Percentiles rank a stretch among this genome's conserved stretches.
phyloP scores from a whole-genome alignment of 1,139 yeast species.

The Sugiyamaella pinicola region DNA sequence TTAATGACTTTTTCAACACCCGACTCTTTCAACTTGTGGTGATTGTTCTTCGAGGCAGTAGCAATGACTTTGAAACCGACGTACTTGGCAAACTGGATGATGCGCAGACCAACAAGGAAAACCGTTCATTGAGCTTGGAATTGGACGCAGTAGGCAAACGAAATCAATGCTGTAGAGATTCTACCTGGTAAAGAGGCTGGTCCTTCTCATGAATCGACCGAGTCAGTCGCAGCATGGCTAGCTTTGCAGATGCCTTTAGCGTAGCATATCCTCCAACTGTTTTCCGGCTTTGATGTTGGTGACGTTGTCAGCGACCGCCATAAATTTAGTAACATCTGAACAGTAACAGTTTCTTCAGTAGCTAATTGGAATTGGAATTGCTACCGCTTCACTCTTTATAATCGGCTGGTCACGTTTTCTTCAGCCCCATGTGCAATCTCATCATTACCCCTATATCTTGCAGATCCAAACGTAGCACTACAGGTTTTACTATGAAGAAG shows the following conservation, averaged over 20 bases:
- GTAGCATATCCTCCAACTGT: too few relatives aligned
- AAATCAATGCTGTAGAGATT: constrained; percentile 30
- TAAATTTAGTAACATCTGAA: constrained; percentile 55
- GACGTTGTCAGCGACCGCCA: constrained; percentile 59
- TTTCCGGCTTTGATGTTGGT: constrained; percentile 57
- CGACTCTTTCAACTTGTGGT: constrained; percentile 46
- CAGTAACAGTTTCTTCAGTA: too few relatives aligned
- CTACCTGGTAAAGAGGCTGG: constrained; percentile 60
- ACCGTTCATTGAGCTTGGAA: constrained; percentile 49
- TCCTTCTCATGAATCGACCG: constrained; percentile 55
- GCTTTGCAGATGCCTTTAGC: constrained; percentile 1
- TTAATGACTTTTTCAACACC: constrained; percentile 67
- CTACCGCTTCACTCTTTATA: too few relatives aligned
- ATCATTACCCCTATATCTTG: too few relatives aligned
- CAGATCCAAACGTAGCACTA: too few relatives aligned
- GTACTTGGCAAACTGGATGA: constrained; percentile 55
- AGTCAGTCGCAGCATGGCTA: constrained; percentile 14
- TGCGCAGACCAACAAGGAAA: constrained; percentile 56
- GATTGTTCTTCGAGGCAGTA: constrained; percentile 54
- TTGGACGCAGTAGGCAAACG: constrained; percentile 26
- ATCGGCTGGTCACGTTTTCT: too few relatives aligned
- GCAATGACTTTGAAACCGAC: constrained; percentile 58
- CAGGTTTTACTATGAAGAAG: too few relatives aligned
- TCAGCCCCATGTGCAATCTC: too few relatives aligned
- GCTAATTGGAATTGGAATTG: too few relatives aligned